Base-by-base conservation (phyloP, 441 rosid genomes). In the Adansonia madagascariensis region DNA sequence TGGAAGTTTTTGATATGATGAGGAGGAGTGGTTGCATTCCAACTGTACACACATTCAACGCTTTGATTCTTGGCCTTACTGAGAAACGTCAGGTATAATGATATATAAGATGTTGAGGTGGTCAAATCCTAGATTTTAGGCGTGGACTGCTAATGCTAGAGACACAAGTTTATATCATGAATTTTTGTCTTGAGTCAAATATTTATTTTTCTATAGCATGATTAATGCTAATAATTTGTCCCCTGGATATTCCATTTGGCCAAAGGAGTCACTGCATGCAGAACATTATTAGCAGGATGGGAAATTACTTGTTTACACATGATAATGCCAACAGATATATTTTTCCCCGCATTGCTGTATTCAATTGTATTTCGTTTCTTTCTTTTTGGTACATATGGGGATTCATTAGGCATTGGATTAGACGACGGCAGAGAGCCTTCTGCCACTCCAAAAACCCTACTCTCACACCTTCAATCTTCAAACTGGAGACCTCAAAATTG, bases 1-100 rank as follows among this genome's bases (percentile, higher is more conserved):
- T 94, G 41, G 97, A 96, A 75, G 78, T 88, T 77, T 94, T 96
- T 35, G 94, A 94, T 85, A 86, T 89, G 90, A 96, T 96, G 98
- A 89, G 98, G 82, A 80, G 89, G 84, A 87, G 92, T 47, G 99
- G 99, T 41, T 94, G 99, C 86, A 86, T 91, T 81, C 98, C 99
- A 64, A 89, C 94, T 3, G 98, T 96, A 73, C 97, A 96, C 78
- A 92, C 96, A 68, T 96, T 79, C 87, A 96, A 94, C 77, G 99
- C 95, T 56, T 81, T 96, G 88, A 90, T 96, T 82, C 95, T 92
- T 73, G 98, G 98, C 39, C 89, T 94, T 72, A 97, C 92, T 71
- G 97, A 96, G 91, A 94, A 90, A 86, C 85, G 90, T 59, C 92
- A 90, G 98, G 98, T 95, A 89, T 60, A 22, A 74, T 74, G 55